phyloP scores from a whole-genome alignment of 2,329 filamentous ascomycete species.

The Pseudofabraea citricarpa region DNA sequence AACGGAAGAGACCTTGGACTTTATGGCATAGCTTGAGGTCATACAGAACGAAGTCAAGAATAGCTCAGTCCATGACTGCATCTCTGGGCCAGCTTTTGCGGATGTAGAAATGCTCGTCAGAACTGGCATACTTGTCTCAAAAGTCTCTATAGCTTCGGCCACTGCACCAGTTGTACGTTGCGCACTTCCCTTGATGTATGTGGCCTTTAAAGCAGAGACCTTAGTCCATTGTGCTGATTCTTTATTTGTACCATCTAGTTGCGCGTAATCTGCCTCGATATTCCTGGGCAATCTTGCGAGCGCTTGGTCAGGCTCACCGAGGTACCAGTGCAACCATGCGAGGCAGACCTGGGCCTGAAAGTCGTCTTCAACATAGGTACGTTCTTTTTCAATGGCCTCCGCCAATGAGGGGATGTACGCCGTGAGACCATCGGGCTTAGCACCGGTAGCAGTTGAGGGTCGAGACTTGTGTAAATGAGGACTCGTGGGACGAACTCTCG shows the following conservation, averaged over 20 bases:
- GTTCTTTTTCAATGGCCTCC: constrained; percentile 54
- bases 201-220: constrained; percentile 74
- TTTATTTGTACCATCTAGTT: constrained; percentile 46
- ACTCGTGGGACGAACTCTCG: constrained; percentile 19
- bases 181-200: constrained; percentile 70
- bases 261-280: constrained; percentile 49
- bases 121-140: constrained; percentile 60
- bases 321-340: constrained; percentile 78
- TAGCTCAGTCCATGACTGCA: constrained; percentile 74
- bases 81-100: constrained; percentile 55
- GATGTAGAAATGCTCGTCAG: constrained; percentile 48
- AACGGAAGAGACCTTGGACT: constrained; percentile 44
- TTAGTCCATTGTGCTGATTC: constrained; percentile 68
- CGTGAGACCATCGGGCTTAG: constrained; percentile 18
- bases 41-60: constrained; percentile 72
- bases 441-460: constrained; percentile 11
- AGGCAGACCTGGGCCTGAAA: constrained; percentile 81
- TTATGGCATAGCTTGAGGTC: constrained; percentile 56
- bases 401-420: constrained; percentile 36
- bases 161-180: constrained; percentile 44
- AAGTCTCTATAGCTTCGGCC: constrained; percentile 59
- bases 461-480: constrained; percentile 12
- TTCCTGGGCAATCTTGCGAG: constrained; percentile 58
- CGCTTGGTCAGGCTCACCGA: constrained; percentile 63
- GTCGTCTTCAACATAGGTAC: constrained; percentile 47